Evolutionary conservation across 345 rosid genomes (phyloP).

Genomic region (Populus davidiana): DNA sequence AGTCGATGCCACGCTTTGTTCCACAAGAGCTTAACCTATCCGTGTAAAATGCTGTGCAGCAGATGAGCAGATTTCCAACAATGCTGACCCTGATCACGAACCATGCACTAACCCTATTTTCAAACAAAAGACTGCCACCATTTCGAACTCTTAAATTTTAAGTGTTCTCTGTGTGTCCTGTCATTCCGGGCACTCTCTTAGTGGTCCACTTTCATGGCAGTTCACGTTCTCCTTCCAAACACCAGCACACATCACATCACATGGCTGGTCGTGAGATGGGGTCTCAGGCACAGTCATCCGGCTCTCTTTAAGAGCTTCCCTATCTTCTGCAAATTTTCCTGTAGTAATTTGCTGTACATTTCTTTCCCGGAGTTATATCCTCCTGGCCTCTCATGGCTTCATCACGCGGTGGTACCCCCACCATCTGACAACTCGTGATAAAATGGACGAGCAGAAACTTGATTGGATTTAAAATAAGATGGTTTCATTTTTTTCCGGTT

Average conservation of each 20-base stretch:
- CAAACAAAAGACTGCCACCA: conserved; percentile 56
- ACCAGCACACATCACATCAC: conserved; percentile 49
- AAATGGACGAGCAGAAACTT: conserved; percentile 54
- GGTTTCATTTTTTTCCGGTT: conserved; percentile 10
- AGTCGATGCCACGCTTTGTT: conserved; percentile 83
- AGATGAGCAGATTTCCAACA: conserved; percentile 74
- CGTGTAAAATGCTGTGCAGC: conserved; percentile 93
- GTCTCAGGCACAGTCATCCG: conserved; percentile 95
- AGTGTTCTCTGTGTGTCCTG: conserved; percentile 45
- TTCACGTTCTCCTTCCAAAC: conserved; percentile 73
- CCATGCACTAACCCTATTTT: conserved; percentile 45
- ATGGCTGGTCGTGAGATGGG: conserved; percentile 94
- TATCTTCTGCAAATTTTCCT: conserved; percentile 55
- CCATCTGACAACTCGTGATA: conserved; percentile 71
- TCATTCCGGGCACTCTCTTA: conserved; percentile 70
- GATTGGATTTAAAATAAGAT: conserved; percentile 44
- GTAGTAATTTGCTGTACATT: conserved; percentile 66
- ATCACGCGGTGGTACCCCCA: conserved; percentile 33
- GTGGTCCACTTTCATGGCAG: conserved; percentile 56
- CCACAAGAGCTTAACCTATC: conserved; percentile 87
- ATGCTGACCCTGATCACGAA: conserved; percentile 62
- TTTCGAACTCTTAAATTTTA: conserved; percentile 48
- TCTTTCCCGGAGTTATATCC: conserved; percentile 71
- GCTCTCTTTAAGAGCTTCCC: conserved; percentile 59
- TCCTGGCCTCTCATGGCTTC: conserved; percentile 67